Conservation (phyloP, 306 rosid genomes). For the Acacia confusa region DNA sequence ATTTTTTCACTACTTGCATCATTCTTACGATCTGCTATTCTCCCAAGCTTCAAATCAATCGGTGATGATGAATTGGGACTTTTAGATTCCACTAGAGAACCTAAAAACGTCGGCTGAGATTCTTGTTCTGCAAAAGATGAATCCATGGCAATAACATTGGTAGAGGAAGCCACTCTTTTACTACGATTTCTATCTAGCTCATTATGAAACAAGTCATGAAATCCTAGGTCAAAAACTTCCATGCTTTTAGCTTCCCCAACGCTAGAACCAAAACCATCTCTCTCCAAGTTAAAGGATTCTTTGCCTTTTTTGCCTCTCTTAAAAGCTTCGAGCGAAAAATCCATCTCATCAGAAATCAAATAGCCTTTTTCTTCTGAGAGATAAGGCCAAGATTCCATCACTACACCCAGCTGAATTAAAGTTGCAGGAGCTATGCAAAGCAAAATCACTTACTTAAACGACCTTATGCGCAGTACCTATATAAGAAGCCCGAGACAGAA, state of each 20-base stretch:
- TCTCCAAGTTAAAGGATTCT: slow-evolving; percentile 40
- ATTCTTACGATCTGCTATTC: slow-evolving; percentile 48
- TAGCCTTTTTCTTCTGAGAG: slow-evolving; percentile 57
- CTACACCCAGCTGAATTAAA: slow-evolving; percentile 28
- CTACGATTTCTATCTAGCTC: slow-evolving; percentile 47
- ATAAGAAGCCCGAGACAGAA: neutral
- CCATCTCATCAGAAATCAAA: slow-evolving; percentile 65
- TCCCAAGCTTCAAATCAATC: slow-evolving; percentile 71
- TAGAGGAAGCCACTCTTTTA: slow-evolving; percentile 48
- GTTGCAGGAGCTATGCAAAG: slow-evolving; percentile 25
- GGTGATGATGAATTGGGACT: slow-evolving; percentile 52
- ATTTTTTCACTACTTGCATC: slow-evolving; percentile 31
- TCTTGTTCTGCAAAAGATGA: slow-evolving; percentile 58
- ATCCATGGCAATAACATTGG: slow-evolving; percentile 49
- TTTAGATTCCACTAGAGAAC: slow-evolving; percentile 42
- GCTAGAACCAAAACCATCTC: slow-evolving; percentile 44
- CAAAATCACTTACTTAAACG: slow-evolving; percentile 31
- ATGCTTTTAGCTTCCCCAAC: slow-evolving; percentile 47
- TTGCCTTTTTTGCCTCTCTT: slow-evolving; percentile 48
- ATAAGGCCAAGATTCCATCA: slow-evolving; percentile 78
- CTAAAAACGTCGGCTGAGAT: slow-evolving; percentile 47
- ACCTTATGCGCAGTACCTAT: slow-evolving; percentile 19
- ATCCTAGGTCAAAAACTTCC: slow-evolving; percentile 60
- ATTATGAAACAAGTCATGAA: slow-evolving; percentile 46
- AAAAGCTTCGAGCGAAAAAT: slow-evolving; percentile 57